A percentile compares a stretch with the other conserved stretches of the same genome.
Conservation (phyloP, 257 asterid species). For the Solanum rostratum region DNA sequence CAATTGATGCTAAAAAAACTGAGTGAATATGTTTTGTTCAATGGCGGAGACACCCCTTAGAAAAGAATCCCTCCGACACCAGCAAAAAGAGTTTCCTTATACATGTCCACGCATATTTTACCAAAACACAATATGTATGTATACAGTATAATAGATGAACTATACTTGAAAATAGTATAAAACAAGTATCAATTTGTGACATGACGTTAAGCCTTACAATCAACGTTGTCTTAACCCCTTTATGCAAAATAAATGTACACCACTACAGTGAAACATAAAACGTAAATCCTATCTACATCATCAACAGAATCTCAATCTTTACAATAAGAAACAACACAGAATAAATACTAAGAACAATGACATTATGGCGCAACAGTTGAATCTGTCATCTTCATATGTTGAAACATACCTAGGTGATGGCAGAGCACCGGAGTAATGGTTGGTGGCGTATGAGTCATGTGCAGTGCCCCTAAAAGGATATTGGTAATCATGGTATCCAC, state of each 20-base stretch:
- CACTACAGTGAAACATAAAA: neutral
- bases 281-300: neutral
- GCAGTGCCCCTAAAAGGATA: neutral
- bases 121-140: neutral
- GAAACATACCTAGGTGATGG: neutral
- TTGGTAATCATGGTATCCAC: neutral
- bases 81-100: neutral
- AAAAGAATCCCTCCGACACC: neutral
- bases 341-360: neutral
- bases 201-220: neutral
- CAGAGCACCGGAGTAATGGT: neutral
- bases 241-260: neutral
- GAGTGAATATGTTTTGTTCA: neutral
- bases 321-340: neutral
- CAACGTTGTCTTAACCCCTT: neutral
- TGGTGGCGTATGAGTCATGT: neutral
- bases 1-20: neutral
- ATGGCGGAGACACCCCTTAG: neutral
- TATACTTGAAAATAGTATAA: neutral
- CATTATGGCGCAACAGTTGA: neutral
- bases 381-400: neutral
- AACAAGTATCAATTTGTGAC: neutral
- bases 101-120: neutral
- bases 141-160: neutral
- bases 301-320: neutral